Percentiles rank a stretch among this genome's conserved stretches.
Evolutionary conservation across 371 early-diverging fungal species (phyloP).

Genomic region (Parasitella parasitica): DNA sequence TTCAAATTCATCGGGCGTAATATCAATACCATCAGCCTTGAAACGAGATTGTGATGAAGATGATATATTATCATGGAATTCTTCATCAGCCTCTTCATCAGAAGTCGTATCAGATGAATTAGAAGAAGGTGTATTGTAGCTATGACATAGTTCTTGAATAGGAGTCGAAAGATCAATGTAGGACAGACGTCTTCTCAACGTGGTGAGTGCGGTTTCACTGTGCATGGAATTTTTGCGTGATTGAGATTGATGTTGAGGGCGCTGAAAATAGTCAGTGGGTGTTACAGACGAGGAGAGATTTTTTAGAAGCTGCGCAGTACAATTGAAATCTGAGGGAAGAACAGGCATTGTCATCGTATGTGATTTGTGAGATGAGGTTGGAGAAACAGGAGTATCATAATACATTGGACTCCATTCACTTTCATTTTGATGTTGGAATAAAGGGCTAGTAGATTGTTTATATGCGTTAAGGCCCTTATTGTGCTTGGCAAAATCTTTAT

Average conservation of each 20-base stretch:
- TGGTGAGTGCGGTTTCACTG: background rate
- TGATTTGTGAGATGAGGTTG: background rate
- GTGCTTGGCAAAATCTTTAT: background rate
- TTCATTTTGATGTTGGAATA: background rate
- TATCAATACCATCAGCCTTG: conserved; percentile 15
- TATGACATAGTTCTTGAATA: conserved; percentile 13
- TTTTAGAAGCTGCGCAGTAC: background rate
- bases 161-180: conserved; percentile 16
- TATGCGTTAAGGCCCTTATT: background rate
- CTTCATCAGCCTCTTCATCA: conserved; percentile 1
- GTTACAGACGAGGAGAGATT: background rate
- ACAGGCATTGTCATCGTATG: background rate
- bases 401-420: background rate
- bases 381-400: background rate
- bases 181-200: conserved; percentile 4
- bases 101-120: background rate
- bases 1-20: conserved; percentile 45
- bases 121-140: background rate
- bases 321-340: too few relatives aligned
- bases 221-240: background rate
- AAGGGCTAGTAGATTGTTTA: background rate
- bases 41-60: background rate
- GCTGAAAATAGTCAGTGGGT: background rate
- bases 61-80: background rate
- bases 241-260: background rate